These are phyloP conservation scores for Mycena epipterygia DNA, from an alignment of 768 basidiomycete genomes.

Conservation along the genomic window DNA sequence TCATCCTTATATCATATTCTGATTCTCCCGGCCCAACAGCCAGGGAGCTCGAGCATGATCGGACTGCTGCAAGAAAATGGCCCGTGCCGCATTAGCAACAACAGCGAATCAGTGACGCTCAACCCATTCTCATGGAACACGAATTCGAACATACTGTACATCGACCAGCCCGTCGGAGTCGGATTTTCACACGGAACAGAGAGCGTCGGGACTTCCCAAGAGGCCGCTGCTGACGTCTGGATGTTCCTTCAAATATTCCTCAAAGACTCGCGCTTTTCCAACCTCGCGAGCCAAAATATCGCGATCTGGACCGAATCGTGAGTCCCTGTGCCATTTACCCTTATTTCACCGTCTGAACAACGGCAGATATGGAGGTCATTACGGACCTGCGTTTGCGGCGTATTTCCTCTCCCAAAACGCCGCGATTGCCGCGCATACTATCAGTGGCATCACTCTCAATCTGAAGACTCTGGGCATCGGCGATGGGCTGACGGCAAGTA, in stretches of 20 bases:
- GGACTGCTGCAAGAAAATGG: conserved; percentile 85
- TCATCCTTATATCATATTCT: no score
- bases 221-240: conserved; percentile 73
- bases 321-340: no score
- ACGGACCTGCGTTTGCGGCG: conserved; percentile 77
- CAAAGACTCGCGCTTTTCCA: conserved; percentile 64
- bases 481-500: conserved; percentile 68
- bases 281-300: conserved; percentile 58
- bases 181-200: conserved; percentile 72
- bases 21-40: no score
- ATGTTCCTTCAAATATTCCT: conserved; percentile 75
- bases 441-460: conserved; percentile 64
- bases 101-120: conserved; percentile 63
- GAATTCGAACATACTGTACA: conserved; percentile 67
- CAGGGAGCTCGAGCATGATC: conserved; percentile 69
- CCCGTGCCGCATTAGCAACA: conserved; percentile 76
- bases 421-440: conserved; percentile 61
- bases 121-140: no score
- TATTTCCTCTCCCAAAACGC: conserved; percentile 73
- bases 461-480: conserved; percentile 74
- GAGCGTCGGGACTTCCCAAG: conserved; percentile 63
- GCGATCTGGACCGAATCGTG: conserved; percentile 78
- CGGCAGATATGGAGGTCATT: no score
- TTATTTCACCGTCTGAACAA: conserved; percentile 48
- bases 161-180: conserved; percentile 75